Conservation (phyloP, 805 yeast genomes). For the Ogataea philodendri region DNA sequence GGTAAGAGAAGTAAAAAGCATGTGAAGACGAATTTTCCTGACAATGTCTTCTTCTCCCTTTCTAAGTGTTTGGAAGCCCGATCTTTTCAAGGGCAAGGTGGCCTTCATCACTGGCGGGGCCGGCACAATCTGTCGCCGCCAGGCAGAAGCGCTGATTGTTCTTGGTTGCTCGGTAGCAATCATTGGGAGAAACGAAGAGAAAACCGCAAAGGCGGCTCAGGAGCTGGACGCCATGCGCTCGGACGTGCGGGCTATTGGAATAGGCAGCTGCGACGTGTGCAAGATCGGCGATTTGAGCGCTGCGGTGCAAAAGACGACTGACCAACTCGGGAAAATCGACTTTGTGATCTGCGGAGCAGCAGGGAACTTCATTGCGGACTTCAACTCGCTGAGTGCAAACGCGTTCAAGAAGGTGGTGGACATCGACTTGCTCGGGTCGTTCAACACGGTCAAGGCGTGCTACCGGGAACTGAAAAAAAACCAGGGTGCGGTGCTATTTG, state of each 20-base stretch:
- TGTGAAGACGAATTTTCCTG: too few relatives aligned
- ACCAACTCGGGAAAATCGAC: slow-evolving; percentile 73
- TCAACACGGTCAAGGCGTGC: slow-evolving; percentile 83
- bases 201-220: slow-evolving; percentile 63
- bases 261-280: slow-evolving; percentile 78
- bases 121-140: slow-evolving; percentile 91
- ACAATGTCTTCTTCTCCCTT: slow-evolving; percentile 10
- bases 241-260: slow-evolving; percentile 66
- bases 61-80: slow-evolving; percentile 45
- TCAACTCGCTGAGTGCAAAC: slow-evolving; percentile 73
- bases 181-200: slow-evolving; percentile 70
- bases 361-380: slow-evolving; percentile 83
- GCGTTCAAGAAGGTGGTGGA: slow-evolving; percentile 87
- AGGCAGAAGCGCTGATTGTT: slow-evolving; percentile 76
- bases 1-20: slow-evolving; percentile 10
- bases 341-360: slow-evolving; percentile 95
- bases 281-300: slow-evolving; percentile 52
- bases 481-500: slow-evolving; percentile 73
- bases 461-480: slow-evolving; percentile 59
- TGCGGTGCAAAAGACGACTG: slow-evolving; percentile 68
- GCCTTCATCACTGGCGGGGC: slow-evolving; percentile 95
- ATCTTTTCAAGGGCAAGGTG: slow-evolving; percentile 77
- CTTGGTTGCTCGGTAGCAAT: slow-evolving; percentile 88
- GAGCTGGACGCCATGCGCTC: slow-evolving; percentile 58
- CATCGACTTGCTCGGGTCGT: slow-evolving; percentile 86